These are phyloP conservation scores for Fistulinella staudtii DNA, from an alignment of 1,284 basidiomycete species.

Conservation along the genomic window DNA sequence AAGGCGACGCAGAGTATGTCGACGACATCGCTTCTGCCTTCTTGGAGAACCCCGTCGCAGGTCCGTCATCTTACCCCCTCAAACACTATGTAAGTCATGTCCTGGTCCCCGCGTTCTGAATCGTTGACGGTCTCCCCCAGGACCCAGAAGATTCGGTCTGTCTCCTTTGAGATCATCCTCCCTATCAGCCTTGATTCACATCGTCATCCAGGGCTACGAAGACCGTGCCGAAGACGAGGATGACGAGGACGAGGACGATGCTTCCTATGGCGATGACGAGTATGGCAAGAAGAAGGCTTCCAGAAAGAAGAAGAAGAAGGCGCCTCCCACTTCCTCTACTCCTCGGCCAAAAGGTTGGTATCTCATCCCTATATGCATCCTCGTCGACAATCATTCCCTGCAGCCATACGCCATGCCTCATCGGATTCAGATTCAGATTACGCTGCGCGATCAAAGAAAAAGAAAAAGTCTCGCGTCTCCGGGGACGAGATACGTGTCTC, in stretches of 20 bases:
- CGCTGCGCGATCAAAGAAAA: slow-evolving; percentile 81
- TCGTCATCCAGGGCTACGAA: slow-evolving; percentile 58
- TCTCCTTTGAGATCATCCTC: slow-evolving; percentile 20
- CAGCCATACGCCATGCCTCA: slow-evolving; percentile 41
- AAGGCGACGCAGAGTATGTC: slow-evolving; percentile 39
- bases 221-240: slow-evolving; percentile 52
- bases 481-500: slow-evolving; percentile 76
- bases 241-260: slow-evolving; percentile 55
- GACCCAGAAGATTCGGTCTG: slow-evolving; percentile 68
- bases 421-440: slow-evolving; percentile 89
- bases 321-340: slow-evolving; percentile 39
- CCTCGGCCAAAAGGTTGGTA: slow-evolving; percentile 56
- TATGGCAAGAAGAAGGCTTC: slow-evolving; percentile 64
- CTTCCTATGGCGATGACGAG: slow-evolving; percentile 73
- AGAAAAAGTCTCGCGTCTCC: slow-evolving; percentile 62
- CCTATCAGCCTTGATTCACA: slow-evolving; percentile 23
- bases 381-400: slow-evolving; percentile 38
- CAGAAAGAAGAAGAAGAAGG: slow-evolving; percentile 62
- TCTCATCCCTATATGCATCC: slow-evolving; percentile 12
- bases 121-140: slow-evolving; percentile 29
- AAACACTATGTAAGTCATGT: slow-evolving; percentile 26
- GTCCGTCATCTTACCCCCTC: slow-evolving; percentile 28
- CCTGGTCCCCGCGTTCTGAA: slow-evolving; percentile 1
- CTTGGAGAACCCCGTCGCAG: slow-evolving; percentile 32
- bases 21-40: slow-evolving; percentile 28